phyloP scores from a whole-genome alignment of 2,329 filamentous ascomycete genomes.

The Endothia cerciana region DNA sequence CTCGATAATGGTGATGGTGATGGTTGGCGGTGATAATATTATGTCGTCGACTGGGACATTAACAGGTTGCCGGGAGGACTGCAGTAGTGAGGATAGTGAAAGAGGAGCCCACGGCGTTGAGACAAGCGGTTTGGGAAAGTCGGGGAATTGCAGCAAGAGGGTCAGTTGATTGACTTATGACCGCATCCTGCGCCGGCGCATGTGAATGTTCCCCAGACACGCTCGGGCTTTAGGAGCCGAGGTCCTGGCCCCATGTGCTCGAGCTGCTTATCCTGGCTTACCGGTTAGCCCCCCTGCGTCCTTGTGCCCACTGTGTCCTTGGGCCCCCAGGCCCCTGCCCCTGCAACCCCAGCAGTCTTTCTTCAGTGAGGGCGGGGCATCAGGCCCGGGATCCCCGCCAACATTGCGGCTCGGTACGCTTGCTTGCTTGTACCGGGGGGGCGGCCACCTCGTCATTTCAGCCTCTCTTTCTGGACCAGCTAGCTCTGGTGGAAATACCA shows the following conservation, averaged over 20 bases:
- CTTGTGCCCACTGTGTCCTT: background rate
- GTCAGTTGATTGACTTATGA: conserved; percentile 6
- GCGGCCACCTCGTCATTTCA: too few species aligned
- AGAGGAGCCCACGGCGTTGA: background rate
- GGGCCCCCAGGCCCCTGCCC: background rate
- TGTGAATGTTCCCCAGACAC: conserved; percentile 22
- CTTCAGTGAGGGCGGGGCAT: background rate
- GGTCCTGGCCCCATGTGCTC: conserved; percentile 15
- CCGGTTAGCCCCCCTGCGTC: conserved; percentile 9
- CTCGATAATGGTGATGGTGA: background rate
- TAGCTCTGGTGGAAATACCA: too few species aligned
- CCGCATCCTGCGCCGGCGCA: conserved; percentile 15
- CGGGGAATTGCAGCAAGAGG: background rate
- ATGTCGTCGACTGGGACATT: background rate
- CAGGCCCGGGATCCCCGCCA: background rate
- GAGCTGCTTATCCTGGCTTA: conserved; percentile 22
- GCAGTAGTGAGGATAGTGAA: background rate
- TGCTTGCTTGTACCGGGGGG: too few species aligned
- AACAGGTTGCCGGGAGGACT: background rate
- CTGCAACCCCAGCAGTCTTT: background rate
- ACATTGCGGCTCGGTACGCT: background rate
- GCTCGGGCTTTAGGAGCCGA: conserved; percentile 21
- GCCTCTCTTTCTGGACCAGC: background rate
- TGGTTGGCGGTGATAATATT: background rate
- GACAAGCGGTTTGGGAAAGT: background rate